Evolutionary conservation across 2,329 filamentous ascomycete species (phyloP), one percentile per base, ranked within the genome.

Genomic region (Alternaria ethzedia): DNA sequence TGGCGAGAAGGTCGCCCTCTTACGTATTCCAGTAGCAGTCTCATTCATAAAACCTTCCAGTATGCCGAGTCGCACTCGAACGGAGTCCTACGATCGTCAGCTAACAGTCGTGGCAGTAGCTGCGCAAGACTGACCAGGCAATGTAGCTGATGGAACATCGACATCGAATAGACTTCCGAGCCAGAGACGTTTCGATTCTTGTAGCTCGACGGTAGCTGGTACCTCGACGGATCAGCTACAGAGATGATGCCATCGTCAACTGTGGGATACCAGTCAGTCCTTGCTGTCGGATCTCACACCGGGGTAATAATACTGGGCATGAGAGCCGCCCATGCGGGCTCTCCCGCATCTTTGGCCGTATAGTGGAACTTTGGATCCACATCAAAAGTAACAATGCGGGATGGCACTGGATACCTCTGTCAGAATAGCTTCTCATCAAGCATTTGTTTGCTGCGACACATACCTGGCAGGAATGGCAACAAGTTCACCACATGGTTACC

Each of bases 91-190:
- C 6, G 6, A 10, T 13, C 8, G n/a, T 61, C 50, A 60, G 57
- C 36, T 4, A 45, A 2, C 17, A 12, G 17, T 45, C 41, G 6
- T 28, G 12, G 26, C 15, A 6, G 10, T 36, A 15, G 20, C 32
- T 45, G 25, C n/a, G 25, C 17, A 13, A 36, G 7, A 56, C 51
- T 47, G 15, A 61, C 61, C 36, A 64, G 43, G 23, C 52, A 64
- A 15, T 64, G 57, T 13, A 64, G 28, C 30, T 64, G 57, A 28
- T 64, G 52, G 36, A 55, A 60, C 57, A 63, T 56, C 12, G 61
- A 61, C 28, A 47, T 63, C 0, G 61, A 61, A 46, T 60, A 63
- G 23, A 63, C 57, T 36, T 63, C 61, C 8, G 51, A 28, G 26
- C 59, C 26, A 9, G 36, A 41, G 15, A 36, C 21, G 13, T 63